phyloP scores from a whole-genome alignment of 108 stramenopile genomes.

The Nannochloropsis salina region DNA sequence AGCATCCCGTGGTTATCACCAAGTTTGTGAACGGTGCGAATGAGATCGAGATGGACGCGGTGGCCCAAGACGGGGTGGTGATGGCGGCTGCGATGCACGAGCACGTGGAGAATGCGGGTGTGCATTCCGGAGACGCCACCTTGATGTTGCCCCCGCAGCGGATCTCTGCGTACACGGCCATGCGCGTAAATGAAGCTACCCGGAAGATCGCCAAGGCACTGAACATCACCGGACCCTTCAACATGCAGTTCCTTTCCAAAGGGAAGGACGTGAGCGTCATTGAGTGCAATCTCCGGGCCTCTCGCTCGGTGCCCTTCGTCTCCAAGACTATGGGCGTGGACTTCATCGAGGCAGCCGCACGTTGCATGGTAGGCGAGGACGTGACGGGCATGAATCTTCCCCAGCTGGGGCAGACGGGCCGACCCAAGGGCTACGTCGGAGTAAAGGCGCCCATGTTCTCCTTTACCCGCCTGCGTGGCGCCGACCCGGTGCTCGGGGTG shows the following conservation, averaged over 20 bases:
- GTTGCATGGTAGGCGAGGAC: slow-evolving; percentile 64
- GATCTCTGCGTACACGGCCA: slow-evolving; percentile 64
- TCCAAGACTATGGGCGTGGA: slow-evolving; percentile 96
- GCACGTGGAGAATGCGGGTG: slow-evolving; percentile 97
- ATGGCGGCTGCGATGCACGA: slow-evolving; percentile 89
- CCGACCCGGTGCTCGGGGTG: slow-evolving; percentile 95
- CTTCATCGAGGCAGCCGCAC: slow-evolving; percentile 91
- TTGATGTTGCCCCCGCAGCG: slow-evolving; percentile 58
- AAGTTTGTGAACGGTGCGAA: slow-evolving; percentile 88
- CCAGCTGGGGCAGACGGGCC: slow-evolving; percentile 70
- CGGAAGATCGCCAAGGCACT: slow-evolving; percentile 80
- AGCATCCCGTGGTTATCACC: slow-evolving; percentile 93
- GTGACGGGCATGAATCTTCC: slow-evolving; percentile 81
- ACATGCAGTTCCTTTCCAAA: slow-evolving; percentile 97
- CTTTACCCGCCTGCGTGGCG: slow-evolving; percentile 93
- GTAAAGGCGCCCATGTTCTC: slow-evolving; percentile 99
- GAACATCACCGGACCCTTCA: slow-evolving; percentile 96
- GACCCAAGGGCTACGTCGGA: slow-evolving; percentile 83
- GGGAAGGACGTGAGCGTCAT: slow-evolving; percentile 91
- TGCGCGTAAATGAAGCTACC: slow-evolving; percentile 75
- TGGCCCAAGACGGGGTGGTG: slow-evolving; percentile 82
- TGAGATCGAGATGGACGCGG: slow-evolving; percentile 96
- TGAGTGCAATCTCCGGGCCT: slow-evolving; percentile 96
- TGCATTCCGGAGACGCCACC: slow-evolving; percentile 72
- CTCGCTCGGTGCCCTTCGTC: slow-evolving; percentile 96